A percentile compares a stretch with the other conserved stretches of the same genome.
Evolutionary conservation across 345 rosid species (phyloP).

Genomic region (Raphanus sativus): DNA sequence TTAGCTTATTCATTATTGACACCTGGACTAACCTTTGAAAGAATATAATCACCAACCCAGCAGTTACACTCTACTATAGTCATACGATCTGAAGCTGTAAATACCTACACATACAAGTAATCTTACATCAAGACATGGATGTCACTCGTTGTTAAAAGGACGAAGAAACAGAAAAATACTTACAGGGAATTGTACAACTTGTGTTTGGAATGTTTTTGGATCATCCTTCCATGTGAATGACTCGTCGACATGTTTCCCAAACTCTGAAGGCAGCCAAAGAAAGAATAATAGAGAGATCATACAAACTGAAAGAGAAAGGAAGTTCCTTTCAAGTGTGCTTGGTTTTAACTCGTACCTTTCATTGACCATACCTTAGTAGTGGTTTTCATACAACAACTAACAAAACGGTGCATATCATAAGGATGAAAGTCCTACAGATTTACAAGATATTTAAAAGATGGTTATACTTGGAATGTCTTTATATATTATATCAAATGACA

Average conservation of each 20-base stretch:
- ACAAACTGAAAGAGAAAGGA: neutral
- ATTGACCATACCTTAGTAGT: constrained; percentile 95
- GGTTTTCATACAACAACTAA: constrained; percentile 98
- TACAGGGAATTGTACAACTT: constrained; percentile 94
- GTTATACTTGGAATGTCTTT: neutral
- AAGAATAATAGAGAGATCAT: neutral
- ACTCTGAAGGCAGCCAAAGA: constrained; percentile 52
- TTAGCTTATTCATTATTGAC: constrained; percentile 14
- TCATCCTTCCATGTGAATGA: constrained; percentile 92
- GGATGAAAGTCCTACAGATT: constrained; percentile 87
- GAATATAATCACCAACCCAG: constrained; percentile 92
- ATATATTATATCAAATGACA: neutral
- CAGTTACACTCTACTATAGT: constrained; percentile 90
- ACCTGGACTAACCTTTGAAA: constrained; percentile 69
- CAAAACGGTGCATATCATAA: constrained; percentile 72
- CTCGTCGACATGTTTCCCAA: constrained; percentile 96
- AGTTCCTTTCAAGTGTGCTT: constrained; percentile 12
- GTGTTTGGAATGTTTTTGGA: constrained; percentile 90
- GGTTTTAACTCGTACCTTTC: constrained; percentile 60
- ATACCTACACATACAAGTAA: constrained; percentile 55
- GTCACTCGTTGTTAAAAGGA: constrained; percentile 75
- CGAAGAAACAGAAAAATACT: constrained; percentile 33
- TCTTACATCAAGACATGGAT: neutral
- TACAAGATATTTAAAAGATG: neutral
- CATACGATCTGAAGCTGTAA: constrained; percentile 91